Percentiles rank a stretch among this genome's conserved stretches.
These are phyloP conservation scores for Amniculicola lignicola DNA, from an alignment of 495 filamentous ascomycete species.

Conservation along the genomic window DNA sequence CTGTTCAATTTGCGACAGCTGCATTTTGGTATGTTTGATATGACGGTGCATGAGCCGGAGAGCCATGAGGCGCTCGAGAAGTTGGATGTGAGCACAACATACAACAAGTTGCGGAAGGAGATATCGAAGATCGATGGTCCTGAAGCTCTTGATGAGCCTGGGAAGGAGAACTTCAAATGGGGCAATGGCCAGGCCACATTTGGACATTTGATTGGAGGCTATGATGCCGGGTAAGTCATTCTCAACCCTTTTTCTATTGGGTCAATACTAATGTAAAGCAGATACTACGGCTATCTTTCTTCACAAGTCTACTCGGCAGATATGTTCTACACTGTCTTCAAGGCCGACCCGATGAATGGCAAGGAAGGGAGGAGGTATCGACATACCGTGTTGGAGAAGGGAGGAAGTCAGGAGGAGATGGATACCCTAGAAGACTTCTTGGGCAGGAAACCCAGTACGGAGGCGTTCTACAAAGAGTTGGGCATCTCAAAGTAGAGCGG, in stretches of 20 bases:
- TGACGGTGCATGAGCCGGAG: conserved; percentile 45
- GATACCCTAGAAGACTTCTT: conserved; percentile 67
- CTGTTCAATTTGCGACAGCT: conserved; percentile 66
- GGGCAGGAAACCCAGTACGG: conserved; percentile 65
- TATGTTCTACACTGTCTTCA: conserved; percentile 79
- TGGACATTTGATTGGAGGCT: conserved; percentile 69
- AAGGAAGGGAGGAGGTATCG: conserved; percentile 65
- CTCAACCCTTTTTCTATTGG: conserved; percentile 47
- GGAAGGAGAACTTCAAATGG: conserved; percentile 53
- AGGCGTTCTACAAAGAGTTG: conserved; percentile 72
- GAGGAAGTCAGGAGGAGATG: conserved; percentile 74
- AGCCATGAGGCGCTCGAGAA: conserved; percentile 39
- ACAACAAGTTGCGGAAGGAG: conserved; percentile 47
- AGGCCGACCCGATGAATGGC: conserved; percentile 66
- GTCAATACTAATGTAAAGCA: conserved; percentile 37
- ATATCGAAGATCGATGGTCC: conserved; percentile 65
- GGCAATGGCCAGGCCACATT: conserved; percentile 68
- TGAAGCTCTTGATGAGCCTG: conserved; percentile 53
- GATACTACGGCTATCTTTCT: conserved; percentile 63
- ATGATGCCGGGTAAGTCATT: conserved; percentile 59
- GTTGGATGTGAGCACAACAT: conserved; percentile 40
- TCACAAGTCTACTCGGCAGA: conserved; percentile 69
- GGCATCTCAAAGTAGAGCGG: conserved; percentile 48
- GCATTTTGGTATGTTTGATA: conserved; percentile 66
- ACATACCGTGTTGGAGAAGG: conserved; percentile 69